Evolutionary conservation across 257 asterid genomes (phyloP), one percentile per base, ranked within the genome.

Genomic region (Coffea canephora): DNA sequence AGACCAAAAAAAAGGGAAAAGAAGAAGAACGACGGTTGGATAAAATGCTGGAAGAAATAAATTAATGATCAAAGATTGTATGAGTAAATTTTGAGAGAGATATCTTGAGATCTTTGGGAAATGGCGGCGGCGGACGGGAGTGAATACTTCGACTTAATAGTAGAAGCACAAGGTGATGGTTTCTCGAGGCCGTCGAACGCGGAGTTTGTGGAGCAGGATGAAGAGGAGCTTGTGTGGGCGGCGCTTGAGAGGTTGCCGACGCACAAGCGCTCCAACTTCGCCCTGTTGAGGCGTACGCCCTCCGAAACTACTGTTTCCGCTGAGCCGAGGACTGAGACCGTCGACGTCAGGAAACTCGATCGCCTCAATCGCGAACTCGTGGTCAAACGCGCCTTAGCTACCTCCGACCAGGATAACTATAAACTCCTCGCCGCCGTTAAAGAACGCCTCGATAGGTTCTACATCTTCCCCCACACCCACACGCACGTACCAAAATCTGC

Each of bases 61-160:
- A 36, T 68, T 19, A 31, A 21, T 15, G 45, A 19, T 31, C 6
- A 2, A 0, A 14, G 39, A 13, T 2, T 5, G 16, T 27, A 3
- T 31, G 19, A 41, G 31, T 13, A 9, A 3, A 19, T 23, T 34
- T 65, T 65, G n/a, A 41, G 4, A 11, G 23, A 31, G 48, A 36
- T 6, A 25, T 13, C 34, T 31, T 13, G 23, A 31, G 12, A 4
- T 16, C 11, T 39, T 55, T 39, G 43, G 43, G 4, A 41, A 73
- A 93, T 93, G 94, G 97, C 96, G 43, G 93, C 93, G 0, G 91
- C 97, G 19, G 86, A 88, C 21, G 95, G 97, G 68, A 92, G 93
- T 79, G 98, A 91, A 86, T 91, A 71, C 52, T 94, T 88, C 83
- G 96, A 90, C 70, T 69, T 89, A 6, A 92, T 87, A 39, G 80